Evolutionary conservation across 2,329 filamentous ascomycete species (phyloP).

Genomic region (Aureobasidium uvarum): DNA sequence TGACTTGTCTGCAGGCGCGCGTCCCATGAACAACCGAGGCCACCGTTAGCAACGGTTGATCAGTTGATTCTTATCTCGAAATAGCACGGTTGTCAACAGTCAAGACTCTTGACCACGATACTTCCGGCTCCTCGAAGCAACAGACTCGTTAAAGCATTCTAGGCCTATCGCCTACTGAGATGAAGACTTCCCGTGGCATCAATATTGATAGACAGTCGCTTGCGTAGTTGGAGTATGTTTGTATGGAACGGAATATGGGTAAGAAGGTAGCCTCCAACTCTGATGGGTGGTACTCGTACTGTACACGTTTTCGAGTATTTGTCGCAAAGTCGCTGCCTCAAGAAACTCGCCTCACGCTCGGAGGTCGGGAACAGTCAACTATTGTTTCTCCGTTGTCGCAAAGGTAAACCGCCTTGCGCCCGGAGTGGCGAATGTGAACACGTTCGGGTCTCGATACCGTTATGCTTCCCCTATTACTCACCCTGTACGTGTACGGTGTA

Average conservation of each 20-base stretch:
- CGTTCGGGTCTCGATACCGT: not conserved
- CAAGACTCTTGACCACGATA: slow-evolving; percentile 6
- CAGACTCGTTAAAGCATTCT: not conserved
- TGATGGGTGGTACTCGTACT: not conserved
- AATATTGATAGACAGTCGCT: not conserved
- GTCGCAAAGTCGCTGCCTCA: slow-evolving; percentile 17
- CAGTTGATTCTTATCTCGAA: slow-evolving; percentile 16
- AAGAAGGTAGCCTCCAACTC: not conserved
- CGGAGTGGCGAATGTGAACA: slow-evolving; percentile 6
- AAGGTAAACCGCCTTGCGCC: not conserved
- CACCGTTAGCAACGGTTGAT: slow-evolving; percentile 19
- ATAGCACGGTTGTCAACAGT: slow-evolving; percentile 20
- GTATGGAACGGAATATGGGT: not conserved
- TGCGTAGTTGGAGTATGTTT: not conserved
- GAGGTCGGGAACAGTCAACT: not conserved
- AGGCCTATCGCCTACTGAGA: not conserved
- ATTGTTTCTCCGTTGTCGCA: slow-evolving; percentile 9
- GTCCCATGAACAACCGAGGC: not conserved
- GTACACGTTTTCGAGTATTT: slow-evolving; percentile 2
- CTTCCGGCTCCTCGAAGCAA: slow-evolving; percentile 16
- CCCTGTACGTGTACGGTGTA: not conserved
- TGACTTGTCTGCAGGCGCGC: slow-evolving; percentile 14
- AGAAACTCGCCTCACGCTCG: not conserved
- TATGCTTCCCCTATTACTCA: not conserved
- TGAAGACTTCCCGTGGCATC: not conserved